Base-by-base conservation (phyloP, 805 yeast species). In the Barnettozyma botsteinii region DNA sequence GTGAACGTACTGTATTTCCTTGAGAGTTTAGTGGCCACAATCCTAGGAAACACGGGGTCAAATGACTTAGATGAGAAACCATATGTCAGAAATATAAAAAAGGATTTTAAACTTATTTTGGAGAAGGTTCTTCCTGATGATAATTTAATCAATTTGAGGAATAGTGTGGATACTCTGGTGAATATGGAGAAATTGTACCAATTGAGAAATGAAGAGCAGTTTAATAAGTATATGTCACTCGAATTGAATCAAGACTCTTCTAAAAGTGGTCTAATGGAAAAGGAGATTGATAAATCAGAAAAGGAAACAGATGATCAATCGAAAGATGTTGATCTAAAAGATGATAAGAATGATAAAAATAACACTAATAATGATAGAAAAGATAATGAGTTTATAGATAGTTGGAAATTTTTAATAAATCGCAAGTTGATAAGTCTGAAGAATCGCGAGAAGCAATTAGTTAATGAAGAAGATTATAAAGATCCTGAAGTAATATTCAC, bases 1-100 rank as follows among this genome's bases (percentile, higher is more conserved):
- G 67, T 85, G 31, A 84, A 81, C 46, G 69, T 85, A 7, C 69
- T 85, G 43, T 85, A 77, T 54, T 79, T 85, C 50, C 56, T 86
- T 4, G 91, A 85, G 45, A 72, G 77, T n/a, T 58, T 85, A 27
- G 64, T 77, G 2, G 49, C 60, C 17, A 67, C 66, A 19, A 60
- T 72, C 18, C 38, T 48, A 5, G 31, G 35, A 1, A 41, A 32
- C 10, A 7, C 13, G 4, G 32, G 22, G 4, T 22, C 7, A 3
- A 14, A 3, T 2, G 35, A 31, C 5, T 14, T 37, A 13, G 33
- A 38, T 10, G 15, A 20, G 8, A 30, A 22, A 10, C 61, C 64
- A 3, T 60, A 56, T 38, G 24, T 56, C 7, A 35, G 33, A 9
- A 53, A 53, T 8, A 46, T 69, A 3, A 35, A 58, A 13, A 49